These are phyloP conservation scores for Cryptococcus sp. DNA, from an alignment of 1,284 basidiomycete species.

Conservation along the genomic window DNA sequence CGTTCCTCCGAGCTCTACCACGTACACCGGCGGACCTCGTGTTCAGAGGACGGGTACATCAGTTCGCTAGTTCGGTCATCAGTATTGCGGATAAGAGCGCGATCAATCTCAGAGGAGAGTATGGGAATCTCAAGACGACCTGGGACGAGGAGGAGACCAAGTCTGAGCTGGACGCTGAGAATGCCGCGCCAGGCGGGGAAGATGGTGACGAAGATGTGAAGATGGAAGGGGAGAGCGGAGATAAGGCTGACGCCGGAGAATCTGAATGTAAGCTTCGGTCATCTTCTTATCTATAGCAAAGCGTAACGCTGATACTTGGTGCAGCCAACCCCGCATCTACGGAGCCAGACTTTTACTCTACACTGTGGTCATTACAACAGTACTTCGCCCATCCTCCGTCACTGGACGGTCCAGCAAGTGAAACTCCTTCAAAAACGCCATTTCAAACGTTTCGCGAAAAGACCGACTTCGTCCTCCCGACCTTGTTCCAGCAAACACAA, in stretches of 20 bases:
- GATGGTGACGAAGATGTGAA: constrained; percentile 27
- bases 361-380: constrained; percentile 51
- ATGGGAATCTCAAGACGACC: constrained; percentile 38
- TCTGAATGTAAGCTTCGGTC: background rate
- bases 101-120: constrained; percentile 49
- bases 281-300: no score
- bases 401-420: constrained; percentile 37
- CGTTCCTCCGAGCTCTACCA: constrained; percentile 43
- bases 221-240: constrained; percentile 21
- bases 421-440: constrained; percentile 26
- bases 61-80: constrained; percentile 46
- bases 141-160: constrained; percentile 37
- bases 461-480: constrained; percentile 43
- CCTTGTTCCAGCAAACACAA: constrained; percentile 42
- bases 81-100: constrained; percentile 49
- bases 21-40: constrained; percentile 45
- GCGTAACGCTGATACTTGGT: background rate
- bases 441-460: constrained; percentile 43
- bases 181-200: background rate
- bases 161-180: constrained; percentile 14
- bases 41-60: constrained; percentile 46
- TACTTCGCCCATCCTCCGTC: constrained; percentile 49
- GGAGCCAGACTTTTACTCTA: constrained; percentile 46
- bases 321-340: background rate
- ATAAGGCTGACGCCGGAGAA: constrained; percentile 3